Base-by-base conservation (phyloP, 2,329 filamentous ascomycete genomes). In the Cephalotrichum gorgonifer region DNA sequence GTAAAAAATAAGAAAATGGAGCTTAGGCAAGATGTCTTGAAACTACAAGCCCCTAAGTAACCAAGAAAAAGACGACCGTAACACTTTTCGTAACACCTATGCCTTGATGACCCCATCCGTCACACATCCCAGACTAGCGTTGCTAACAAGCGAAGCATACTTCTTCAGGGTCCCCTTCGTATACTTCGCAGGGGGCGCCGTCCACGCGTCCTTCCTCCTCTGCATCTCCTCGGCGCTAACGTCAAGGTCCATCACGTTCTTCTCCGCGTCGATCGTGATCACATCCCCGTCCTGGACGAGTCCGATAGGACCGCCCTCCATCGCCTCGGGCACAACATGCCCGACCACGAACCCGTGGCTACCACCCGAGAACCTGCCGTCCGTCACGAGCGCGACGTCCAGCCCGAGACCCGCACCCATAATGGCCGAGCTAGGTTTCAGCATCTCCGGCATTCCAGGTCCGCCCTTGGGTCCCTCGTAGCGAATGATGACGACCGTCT, bases 381-480 rank as follows among this genome's bases (percentile, higher is more conserved):
- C 84, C 2, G 85, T 87, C 52, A 88, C 74, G 43, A 88, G 76
- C 1, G 85, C 85, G 14, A 87, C 81, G 56, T 88, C 83, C 58
- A 86, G 76, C 56, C 83, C 83, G 41, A 96, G 77, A 33, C 85
- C 86, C 6, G 88, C 88, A 48, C 90, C 90, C 88, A 95, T 95
- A 60, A 96, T 86, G 45, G 89, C 88, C 0, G 87, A 89, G 48
- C 80, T 86, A n/a, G 90, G 88, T 73, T 95, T 95, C 53, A 96
- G 73, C 75, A 95, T 91, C 70, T 96, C 90, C 28, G 89, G 90
- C 85, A 96, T 96, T 51, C 90, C 90, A 1, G 90, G 90, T 0
- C 90, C 90, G 55, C 90, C 90, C 70, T 91, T 94, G 53, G 90
- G 90, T 1, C 90, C 90, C 63, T 95, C 90, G 64, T 95, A 95